Conservation (phyloP, 805 yeast species). For the Lachancea sp. region DNA sequence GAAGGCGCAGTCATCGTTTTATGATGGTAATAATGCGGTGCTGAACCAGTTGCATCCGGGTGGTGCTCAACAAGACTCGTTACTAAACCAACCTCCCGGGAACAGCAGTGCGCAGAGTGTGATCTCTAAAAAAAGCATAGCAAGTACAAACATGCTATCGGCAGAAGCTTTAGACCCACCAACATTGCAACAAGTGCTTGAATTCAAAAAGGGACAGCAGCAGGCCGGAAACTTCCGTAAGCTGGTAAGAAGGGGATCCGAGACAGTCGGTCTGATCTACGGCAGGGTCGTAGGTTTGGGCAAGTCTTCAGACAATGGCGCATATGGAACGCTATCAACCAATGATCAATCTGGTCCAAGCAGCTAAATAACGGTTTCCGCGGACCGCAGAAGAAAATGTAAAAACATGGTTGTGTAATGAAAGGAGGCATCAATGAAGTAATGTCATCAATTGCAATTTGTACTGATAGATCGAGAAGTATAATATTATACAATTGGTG, state of each 20-base stretch:
- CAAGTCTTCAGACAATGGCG: slow-evolving; percentile 7
- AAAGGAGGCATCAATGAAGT: background rate
- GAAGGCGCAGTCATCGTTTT: slow-evolving; percentile 12
- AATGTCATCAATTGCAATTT: background rate
- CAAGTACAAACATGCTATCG: slow-evolving; percentile 11
- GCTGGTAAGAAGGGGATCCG: slow-evolving; percentile 36
- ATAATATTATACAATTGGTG: slow-evolving; percentile 26
- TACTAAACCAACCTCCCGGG: background rate
- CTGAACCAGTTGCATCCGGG: slow-evolving; percentile 5
- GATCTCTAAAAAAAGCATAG: slow-evolving; percentile 11
- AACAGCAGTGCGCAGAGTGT: slow-evolving; percentile 15
- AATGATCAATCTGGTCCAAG: background rate
- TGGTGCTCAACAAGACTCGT: background rate
- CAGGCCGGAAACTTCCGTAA: slow-evolving; percentile 18
- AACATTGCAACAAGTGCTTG: slow-evolving; percentile 33
- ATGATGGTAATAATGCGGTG: slow-evolving; percentile 25
- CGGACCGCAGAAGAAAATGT: background rate
- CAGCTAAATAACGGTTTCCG: background rate
- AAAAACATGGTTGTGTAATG: background rate
- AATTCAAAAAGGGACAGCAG: slow-evolving; percentile 29
- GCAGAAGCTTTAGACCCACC: slow-evolving; percentile 34
- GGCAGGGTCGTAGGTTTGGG: slow-evolving; percentile 16
- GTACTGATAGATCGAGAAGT: background rate
- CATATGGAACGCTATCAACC: slow-evolving; percentile 16
- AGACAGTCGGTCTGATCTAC: slow-evolving; percentile 33